Base-by-base conservation (phyloP, 2,329 filamentous ascomycete genomes). In the Penicillium sclerotigenum region DNA sequence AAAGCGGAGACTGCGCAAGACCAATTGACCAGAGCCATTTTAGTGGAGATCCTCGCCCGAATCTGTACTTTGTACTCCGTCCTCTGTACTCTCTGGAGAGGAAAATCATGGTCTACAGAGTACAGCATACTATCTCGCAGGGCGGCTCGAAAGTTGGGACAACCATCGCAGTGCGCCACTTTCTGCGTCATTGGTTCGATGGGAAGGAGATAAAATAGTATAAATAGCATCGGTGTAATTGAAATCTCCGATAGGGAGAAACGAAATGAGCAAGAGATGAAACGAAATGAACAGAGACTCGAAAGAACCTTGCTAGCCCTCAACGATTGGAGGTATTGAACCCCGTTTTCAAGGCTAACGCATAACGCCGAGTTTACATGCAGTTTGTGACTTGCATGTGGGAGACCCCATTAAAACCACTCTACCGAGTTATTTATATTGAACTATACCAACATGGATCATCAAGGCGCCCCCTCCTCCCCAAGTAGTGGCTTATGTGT, bases 351-450 rank as follows among this genome's bases (percentile, higher is more conserved):
- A 46, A 46, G 28, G 18, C 43, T 33, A 46, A 45, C 31, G 47
- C 47, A 48, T 13, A 47, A 28, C 16, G 11, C 20, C 22, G 16
- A 18, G 24, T 14, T 36, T 22, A 18, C 13, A 5, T 16, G 16
- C 28, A 43, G 14, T 20, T 16, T 18, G 47, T 55, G 52, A 45
- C 47, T 40, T 55, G 52, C 52, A 55, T 55, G 45, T 33, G 52
- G 52, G 37, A 9, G 20, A 33, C 22, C 13, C 18, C 36, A 20
- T 33, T n/a, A 18, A 42, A 9, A 13, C 14, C 41, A 14, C 13
- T 14, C 37, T 24, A 24, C 37, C 13, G 20, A 40, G 13, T 40
- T 16, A 9, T 41, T 8, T 4, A 41, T 41, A 8, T 22, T 22
- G 14, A 16, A 41, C 20, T 22, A 14, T 20, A 38, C 22, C 7